Percentiles rank a stretch among this genome's conserved stretches.
Evolutionary conservation across 2,329 filamentous ascomycete genomes (phyloP).

Genomic region (Ceratocystis ficicola): DNA sequence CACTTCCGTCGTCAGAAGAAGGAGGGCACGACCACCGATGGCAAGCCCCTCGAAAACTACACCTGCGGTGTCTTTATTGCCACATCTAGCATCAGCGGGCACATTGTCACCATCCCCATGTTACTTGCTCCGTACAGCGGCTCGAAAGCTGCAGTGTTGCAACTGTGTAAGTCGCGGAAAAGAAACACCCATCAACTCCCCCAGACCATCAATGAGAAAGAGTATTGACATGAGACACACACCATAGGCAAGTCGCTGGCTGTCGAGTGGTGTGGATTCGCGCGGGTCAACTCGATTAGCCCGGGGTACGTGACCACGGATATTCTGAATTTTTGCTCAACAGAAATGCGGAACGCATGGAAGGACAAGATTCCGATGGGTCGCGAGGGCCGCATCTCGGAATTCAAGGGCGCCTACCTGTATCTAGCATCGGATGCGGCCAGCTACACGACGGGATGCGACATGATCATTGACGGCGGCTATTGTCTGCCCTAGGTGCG

Average conservation of each 20-base stretch:
- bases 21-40: conserved; percentile 51
- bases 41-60: conserved; percentile 49
- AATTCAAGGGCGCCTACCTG: conserved; percentile 73
- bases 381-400: conserved; percentile 57
- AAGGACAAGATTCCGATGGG: conserved; percentile 32
- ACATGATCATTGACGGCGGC: conserved; percentile 65
- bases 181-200: not conserved
- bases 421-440: conserved; percentile 72
- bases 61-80: conserved; percentile 60
- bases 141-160: conserved; percentile 53
- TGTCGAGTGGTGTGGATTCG: conserved; percentile 66
- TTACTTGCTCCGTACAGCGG: conserved; percentile 62
- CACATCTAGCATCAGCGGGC: conserved; percentile 66
- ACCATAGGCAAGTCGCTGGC: conserved; percentile 47
- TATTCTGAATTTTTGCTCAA: conserved; percentile 43
- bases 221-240: not conserved
- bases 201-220: not conserved
- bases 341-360: conserved; percentile 60
- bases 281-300: conserved; percentile 58
- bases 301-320: conserved; percentile 68
- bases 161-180: conserved; percentile 38
- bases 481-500: conserved; percentile 42
- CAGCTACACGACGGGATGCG: conserved; percentile 67
- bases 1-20: conserved; percentile 60
- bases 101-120: conserved; percentile 67